Base-by-base conservation (phyloP, 768 basidiomycete genomes). In the Pulveroboletus ravenelii region DNA sequence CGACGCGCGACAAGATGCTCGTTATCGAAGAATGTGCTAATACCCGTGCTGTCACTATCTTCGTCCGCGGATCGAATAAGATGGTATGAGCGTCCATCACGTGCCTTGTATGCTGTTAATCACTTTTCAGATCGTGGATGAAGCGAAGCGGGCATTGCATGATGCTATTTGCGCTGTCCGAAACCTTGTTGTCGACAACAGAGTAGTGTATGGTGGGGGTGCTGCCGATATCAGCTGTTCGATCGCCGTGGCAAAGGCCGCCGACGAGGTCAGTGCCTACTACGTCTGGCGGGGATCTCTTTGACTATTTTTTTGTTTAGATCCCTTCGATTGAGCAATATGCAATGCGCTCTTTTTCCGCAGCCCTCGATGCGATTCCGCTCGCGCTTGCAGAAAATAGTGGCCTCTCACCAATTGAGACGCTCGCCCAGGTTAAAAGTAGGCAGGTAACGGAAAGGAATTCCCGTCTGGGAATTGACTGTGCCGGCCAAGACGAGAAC, bases 21-120 rank as follows among this genome's bases (percentile, higher is more conserved):
- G 89, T 98, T 55, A 95, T 99, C 59, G 96, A 98, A 69, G 94
- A 98, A 63, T 98, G 95, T 61, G 95, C 96, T 15, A 99, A 99
- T 73, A 82, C 87, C 10, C 81, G 93, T 48, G 94, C 95, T 32
- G 95, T 98, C 39, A 98, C 96, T 8, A 86, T 98, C 60, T 98
- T 99, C 59, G 93, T 98, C 20, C 81, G 96, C 32, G 96, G 96
- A 18, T 91, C 88, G 64, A 99, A 99, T 74, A 99, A 99, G 74
- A 99, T 99, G 96, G 95, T 93, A 55, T 8, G 70, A 44, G 13
- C 48, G n/a, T n/a, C 25, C 0, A 17, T 41, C 25, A 23, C 40
- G 23, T 52, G 34, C 41, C 10, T 17, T 48, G 10, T 29, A 15
- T 9, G 40, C 39, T 32, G 14, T 42, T 45, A 15, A 54, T 25